A percentile compares a stretch with the other conserved stretches of the same genome.
phyloP scores from a whole-genome alignment of 139 green algal genomes.

The Ettlia oleoabundans region DNA sequence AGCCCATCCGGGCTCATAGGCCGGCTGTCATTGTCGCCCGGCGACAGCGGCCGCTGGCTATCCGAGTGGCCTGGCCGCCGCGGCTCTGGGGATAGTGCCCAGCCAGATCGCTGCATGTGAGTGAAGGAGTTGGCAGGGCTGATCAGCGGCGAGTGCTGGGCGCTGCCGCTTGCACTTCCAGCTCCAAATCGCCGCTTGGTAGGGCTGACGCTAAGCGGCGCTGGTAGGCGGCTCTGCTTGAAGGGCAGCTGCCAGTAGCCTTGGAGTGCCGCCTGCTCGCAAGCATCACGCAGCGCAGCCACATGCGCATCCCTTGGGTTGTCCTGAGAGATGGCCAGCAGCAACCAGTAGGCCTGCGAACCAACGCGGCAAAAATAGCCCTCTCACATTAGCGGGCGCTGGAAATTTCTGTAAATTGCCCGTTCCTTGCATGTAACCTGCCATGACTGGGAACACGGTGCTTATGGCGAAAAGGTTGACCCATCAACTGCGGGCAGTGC shows the following conservation, averaged over 20 bases:
- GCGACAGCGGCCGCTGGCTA: constrained; percentile 14
- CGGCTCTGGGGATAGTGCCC: background rate
- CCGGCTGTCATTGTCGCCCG: constrained; percentile 14
- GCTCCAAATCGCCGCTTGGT: too few relatives aligned
- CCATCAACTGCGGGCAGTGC: background rate
- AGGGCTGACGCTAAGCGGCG: constrained; percentile 49
- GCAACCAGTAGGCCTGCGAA: constrained; percentile 87
- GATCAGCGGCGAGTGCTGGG: too few relatives aligned
- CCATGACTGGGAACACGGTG: too few relatives aligned
- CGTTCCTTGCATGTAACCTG: too few relatives aligned
- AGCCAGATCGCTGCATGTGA: background rate
- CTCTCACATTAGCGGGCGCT: too few relatives aligned
- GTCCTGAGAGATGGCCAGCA: constrained; percentile 91
- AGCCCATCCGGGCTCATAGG: constrained; percentile 58
- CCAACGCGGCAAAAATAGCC: background rate
- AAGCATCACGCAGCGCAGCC: constrained; percentile 57
- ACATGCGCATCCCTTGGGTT: constrained; percentile 67
- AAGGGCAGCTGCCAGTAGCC: constrained; percentile 84
- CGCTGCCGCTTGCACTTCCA: too few relatives aligned
- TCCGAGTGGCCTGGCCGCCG: background rate
- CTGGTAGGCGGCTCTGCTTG: constrained; percentile 64
- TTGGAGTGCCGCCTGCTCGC: constrained; percentile 79
- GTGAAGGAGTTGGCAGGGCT: constrained; percentile 5
- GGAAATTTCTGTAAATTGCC: too few relatives aligned
- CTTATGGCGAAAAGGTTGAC: background rate